Base-by-base conservation (phyloP, 306 rosid genomes). In the Clitoria ternatea region DNA sequence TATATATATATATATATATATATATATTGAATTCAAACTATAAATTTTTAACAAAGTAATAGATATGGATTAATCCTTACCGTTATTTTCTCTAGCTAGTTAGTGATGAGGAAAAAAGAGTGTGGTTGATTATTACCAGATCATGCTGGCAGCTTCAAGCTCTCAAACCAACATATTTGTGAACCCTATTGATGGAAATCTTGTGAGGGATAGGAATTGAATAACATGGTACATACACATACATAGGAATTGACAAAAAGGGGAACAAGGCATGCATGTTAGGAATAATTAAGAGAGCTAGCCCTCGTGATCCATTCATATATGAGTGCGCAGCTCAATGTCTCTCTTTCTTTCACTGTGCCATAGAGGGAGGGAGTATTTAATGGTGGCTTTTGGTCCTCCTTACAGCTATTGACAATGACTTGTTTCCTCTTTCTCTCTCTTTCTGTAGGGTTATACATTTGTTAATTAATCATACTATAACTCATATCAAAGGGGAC, bases 141-240 rank as follows among this genome's bases (percentile, higher is more conserved):
- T 91, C 97, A 91, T 86, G 97, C 97, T 91, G 97, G 96, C 97
- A 91, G 97, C 97, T 91, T 91, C 90, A 91, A 83, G 66, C 97
- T 88, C 97, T 91, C 97, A 88, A 88, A 83, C 92, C 92, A 86
- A 83, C 95, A 84, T 65, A 66, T 62, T 61, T 61, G 49, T 37
- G 68, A 53, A 47, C 52, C 32, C 12, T 5, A 32, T 3, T 33
- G 80, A 68, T 29, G 77, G 57, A 43, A 74, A 66, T 57, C 71
- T 15, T 52, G 22, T 49, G 55, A 56, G 54, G 39, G n/a, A n/a
- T n/a, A n/a, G n/a, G n/a, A n/a, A n/a, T n/a, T n/a, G n/a, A n/a
- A n/a, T n/a, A n/a, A n/a, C n/a, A n/a, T n/a, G n/a, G 36, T 52
- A 43, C 5, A 29, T 29, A 14, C 8, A 37, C 44, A 39, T 2